Conservation (phyloP, 2,329 filamentous ascomycete species). For the Fusarium tuaranense region DNA sequence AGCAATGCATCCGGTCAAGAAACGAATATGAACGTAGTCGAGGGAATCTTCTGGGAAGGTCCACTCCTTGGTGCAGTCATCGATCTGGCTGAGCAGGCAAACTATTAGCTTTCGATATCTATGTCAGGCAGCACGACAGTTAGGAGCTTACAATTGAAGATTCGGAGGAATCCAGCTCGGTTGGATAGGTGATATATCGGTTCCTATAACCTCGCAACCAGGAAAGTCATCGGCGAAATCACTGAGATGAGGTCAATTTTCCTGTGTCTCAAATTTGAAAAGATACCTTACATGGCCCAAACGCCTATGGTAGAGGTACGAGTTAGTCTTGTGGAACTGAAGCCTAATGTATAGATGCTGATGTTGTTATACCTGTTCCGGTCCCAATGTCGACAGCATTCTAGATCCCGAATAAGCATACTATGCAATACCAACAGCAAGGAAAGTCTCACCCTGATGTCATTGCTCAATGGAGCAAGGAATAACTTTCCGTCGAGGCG, state of each 20-base stretch:
- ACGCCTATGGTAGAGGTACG: background rate
- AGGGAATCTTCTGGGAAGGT: constrained; percentile 60
- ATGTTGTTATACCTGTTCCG: background rate
- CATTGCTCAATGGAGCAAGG: background rate
- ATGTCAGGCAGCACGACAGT: too few species aligned
- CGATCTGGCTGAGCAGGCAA: constrained; percentile 57
- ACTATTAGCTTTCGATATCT: background rate
- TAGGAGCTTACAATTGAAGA: background rate
- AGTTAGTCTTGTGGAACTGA: background rate
- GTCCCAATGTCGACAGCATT: constrained; percentile 6
- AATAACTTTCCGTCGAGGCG: background rate
- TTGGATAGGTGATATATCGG: constrained; percentile 22
- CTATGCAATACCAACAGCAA: background rate
- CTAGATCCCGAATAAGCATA: background rate
- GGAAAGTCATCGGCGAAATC: constrained; percentile 23
- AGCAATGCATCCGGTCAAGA: constrained; percentile 63
- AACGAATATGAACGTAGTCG: constrained; percentile 69
- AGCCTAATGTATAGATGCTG: too few species aligned
- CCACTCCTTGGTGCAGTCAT: constrained; percentile 67
- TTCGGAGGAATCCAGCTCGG: constrained; percentile 14
- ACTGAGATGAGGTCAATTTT: background rate
- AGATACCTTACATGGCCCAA: background rate
- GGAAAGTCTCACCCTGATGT: background rate
- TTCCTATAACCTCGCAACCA: constrained; percentile 6
- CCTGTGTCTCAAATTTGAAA: background rate